phyloP scores from a whole-genome alignment of 2,329 filamentous ascomycete genomes.

The Colletotrichum falcatum region DNA sequence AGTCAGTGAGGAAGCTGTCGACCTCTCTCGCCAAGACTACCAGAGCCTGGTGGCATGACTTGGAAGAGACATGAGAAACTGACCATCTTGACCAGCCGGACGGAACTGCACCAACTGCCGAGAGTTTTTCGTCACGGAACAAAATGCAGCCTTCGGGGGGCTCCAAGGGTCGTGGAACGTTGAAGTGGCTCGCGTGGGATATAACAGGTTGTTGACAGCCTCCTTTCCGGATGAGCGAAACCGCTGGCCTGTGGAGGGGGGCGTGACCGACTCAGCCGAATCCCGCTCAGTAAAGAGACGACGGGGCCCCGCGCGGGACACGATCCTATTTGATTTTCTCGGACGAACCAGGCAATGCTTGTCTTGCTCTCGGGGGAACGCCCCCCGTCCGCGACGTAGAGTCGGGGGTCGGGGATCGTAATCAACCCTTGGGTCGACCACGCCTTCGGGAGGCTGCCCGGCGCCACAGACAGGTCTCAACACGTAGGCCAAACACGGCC shows the following conservation, averaged over 20 bases:
- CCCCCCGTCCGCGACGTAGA: too few species aligned
- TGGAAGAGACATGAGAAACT: too few species aligned
- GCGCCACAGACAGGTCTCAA: fast-evolving
- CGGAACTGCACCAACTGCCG: not conserved
- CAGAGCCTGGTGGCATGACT: not conserved
- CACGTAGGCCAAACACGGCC: not conserved
- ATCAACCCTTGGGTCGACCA: not conserved
- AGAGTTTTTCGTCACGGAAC: not conserved
- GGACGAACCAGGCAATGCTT: too few species aligned
- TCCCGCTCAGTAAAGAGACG: not conserved
- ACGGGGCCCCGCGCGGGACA: not conserved
- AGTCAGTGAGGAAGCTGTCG: not conserved
- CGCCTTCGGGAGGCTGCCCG: not conserved
- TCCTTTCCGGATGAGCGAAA: too few species aligned
- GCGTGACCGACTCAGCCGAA: not conserved
- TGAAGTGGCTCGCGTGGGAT: not conserved
- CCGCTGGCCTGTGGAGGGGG: not conserved
- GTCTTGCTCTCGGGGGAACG: too few species aligned
- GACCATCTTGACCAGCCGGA: not conserved
- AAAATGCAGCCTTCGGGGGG: not conserved
- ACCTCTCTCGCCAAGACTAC: not conserved
- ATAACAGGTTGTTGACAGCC: not conserved
- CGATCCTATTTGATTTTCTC: too few species aligned
- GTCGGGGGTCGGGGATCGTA: too few species aligned
- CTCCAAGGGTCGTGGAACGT: not conserved